Conservation (phyloP, 495 filamentous ascomycete species). For the Aspergillus baeticus region DNA sequence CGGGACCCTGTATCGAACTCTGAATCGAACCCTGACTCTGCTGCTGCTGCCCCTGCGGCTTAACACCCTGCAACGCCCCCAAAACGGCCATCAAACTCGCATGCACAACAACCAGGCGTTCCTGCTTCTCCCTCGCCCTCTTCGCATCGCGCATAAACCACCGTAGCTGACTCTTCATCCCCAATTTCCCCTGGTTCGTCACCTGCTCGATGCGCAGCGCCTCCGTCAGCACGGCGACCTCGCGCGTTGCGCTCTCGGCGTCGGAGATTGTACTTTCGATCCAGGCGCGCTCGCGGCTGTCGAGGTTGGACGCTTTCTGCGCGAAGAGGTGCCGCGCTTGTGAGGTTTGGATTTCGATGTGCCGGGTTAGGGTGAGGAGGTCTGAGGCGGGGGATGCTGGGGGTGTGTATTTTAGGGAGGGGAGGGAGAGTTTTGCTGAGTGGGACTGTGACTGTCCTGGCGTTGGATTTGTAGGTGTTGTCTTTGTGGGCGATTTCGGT, state of each 20-base stretch:
- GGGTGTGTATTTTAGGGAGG: not conserved
- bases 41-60: too few species aligned
- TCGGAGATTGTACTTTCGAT: not conserved
- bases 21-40: too few species aligned
- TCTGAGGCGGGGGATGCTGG: not conserved
- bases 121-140: not conserved
- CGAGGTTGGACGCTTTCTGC: not conserved
- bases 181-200: not conserved
- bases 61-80: not conserved
- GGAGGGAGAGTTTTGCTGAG: not conserved
- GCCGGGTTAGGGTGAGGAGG: not conserved
- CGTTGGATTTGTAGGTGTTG: not conserved
- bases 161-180: not conserved
- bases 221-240: not conserved
- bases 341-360: not conserved
- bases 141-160: not conserved
- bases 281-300: not conserved
- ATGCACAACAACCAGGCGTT: not conserved
- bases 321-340: slow-evolving; percentile 1
- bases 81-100: not conserved
- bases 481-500: not conserved
- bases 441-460: not conserved
- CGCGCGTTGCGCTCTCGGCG: not conserved
- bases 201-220: not conserved
- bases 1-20: not conserved